Evolutionary conservation across 2,329 filamentous ascomycete species (phyloP), one percentile per base, ranked within the genome.

Genomic region (Meredithiella fracta): DNA sequence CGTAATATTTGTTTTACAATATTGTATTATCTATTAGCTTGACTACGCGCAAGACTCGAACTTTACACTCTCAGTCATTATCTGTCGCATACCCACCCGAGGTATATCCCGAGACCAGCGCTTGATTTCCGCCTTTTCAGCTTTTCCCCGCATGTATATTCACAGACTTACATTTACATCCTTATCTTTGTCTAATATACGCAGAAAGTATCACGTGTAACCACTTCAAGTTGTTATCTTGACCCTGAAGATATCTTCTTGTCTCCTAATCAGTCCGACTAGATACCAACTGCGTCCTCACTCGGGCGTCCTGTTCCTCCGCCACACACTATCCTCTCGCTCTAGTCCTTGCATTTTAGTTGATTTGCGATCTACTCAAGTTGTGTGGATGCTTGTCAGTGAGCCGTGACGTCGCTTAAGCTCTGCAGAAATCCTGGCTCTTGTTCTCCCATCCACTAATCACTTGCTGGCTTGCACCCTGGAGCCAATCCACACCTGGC

Each of bases 331-430:
- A 2, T n/a, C 20, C 15, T 44, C 17, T n/a, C 40, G 40, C 11
- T 8, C 15, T 8, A 44, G 15, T 20, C 17, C 8, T 44, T 44
- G 40, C 40, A n/a, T n/a, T 8, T 44, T n/a, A 34, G 11, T 11
- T 5, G n/a, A 17, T 17, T 44, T 44, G 40, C 20, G 40, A 22
- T 5, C 11, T 22, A 38, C 37, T 17, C 8, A 17, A 5, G 40
- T 22, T 17, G 20, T 34, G 40, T 49, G 17, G 44, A 49, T 49
- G 44, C 44, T 38, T 52, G 29, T 51, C 26, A 14, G n/a, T 2
- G 20, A 42, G 50, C 15, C 50, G 55, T 57, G 56, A 57, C 56
- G 56, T 57, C 56, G 56, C 56, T 57, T 57, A 57, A 57, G 52
- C 34, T 25, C 31, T 52, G 31, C 50, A 37, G 34, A 52, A 38